Percentiles rank a stretch among this genome's conserved stretches.
These are phyloP conservation scores for Mollisia scopiformis DNA, from an alignment of 2,329 filamentous ascomycete species.

Conservation along the genomic window DNA sequence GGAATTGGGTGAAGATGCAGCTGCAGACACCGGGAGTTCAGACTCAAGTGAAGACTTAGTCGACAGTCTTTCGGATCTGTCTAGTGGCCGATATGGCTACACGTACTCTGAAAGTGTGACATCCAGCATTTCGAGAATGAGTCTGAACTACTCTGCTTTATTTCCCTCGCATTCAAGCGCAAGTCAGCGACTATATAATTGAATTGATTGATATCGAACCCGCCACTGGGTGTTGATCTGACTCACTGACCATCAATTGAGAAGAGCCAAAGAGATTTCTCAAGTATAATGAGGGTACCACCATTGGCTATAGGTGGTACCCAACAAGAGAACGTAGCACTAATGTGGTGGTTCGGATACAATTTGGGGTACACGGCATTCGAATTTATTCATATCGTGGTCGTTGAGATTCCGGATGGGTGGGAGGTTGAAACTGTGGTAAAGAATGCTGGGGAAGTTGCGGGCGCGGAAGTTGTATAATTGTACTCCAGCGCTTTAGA, in stretches of 20 bases:
- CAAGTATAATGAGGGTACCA: no score
- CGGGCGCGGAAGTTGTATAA: background rate
- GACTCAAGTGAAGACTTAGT: background rate
- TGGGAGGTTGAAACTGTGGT: background rate
- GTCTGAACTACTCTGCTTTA: background rate
- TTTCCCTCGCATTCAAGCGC: background rate
- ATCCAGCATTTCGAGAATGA: background rate
- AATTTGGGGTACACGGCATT: background rate
- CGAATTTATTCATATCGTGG: background rate
- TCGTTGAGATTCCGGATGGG: background rate
- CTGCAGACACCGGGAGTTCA: background rate
- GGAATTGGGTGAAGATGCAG: no score
- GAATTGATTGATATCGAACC: no score
- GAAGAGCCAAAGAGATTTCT: no score
- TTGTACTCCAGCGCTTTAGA: background rate
- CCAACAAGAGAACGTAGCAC: no score
- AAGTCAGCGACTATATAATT: no score
- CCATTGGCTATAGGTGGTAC: no score
- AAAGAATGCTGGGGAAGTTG: background rate
- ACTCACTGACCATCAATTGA: no score
- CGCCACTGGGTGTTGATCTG: no score
- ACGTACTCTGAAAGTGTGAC: background rate
- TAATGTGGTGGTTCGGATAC: background rate
- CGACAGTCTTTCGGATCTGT: background rate
- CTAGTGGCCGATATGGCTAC: background rate